These are phyloP conservation scores for Ogataea paradorogensis DNA, from an alignment of 805 yeast genomes.

Conservation along the genomic window DNA sequence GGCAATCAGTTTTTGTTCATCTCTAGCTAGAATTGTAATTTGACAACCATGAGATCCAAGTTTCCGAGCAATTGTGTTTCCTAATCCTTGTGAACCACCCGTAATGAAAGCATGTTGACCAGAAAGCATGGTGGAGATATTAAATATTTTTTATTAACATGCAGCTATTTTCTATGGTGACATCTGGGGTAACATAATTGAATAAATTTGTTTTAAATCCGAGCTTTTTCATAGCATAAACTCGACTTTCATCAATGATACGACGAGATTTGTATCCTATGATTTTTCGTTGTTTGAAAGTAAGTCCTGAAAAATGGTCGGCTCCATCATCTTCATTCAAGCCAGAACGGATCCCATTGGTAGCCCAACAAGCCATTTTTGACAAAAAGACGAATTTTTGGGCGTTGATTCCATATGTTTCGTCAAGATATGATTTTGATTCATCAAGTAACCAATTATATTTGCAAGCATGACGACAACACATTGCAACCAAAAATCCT, in stretches of 20 bases:
- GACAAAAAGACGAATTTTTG: constrained; percentile 41
- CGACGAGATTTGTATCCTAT: constrained; percentile 71
- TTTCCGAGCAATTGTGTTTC: constrained; percentile 49
- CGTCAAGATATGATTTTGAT: constrained; percentile 40
- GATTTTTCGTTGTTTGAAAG: constrained; percentile 47
- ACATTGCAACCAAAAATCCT: constrained; percentile 83
- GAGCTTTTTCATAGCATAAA: constrained; percentile 39
- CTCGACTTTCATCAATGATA: constrained; percentile 71
- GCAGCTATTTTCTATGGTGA: constrained; percentile 64
- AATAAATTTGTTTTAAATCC: constrained; percentile 50
- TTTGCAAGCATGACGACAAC: constrained; percentile 84
- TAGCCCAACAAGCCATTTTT: constrained; percentile 86
- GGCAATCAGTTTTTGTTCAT: constrained; percentile 34
- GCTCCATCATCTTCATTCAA: constrained; percentile 37
- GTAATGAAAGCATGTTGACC: constrained; percentile 48
- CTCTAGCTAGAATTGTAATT: constrained; percentile 51
- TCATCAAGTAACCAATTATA: constrained; percentile 51
- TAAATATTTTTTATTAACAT: constrained; percentile 20
- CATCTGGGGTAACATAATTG: constrained; percentile 52
- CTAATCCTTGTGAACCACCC: constrained; percentile 72
- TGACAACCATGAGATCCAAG: constrained; percentile 52
- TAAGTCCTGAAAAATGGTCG: constrained; percentile 46
- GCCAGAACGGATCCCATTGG: constrained; percentile 57
- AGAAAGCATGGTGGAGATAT: constrained; percentile 3
- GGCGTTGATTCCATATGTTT: constrained; percentile 29